Percentiles rank a stretch among this genome's conserved stretches.
Evolutionary conservation across 345 rosid species (phyloP).

Genomic region (Erysimum cheiranthoides): DNA sequence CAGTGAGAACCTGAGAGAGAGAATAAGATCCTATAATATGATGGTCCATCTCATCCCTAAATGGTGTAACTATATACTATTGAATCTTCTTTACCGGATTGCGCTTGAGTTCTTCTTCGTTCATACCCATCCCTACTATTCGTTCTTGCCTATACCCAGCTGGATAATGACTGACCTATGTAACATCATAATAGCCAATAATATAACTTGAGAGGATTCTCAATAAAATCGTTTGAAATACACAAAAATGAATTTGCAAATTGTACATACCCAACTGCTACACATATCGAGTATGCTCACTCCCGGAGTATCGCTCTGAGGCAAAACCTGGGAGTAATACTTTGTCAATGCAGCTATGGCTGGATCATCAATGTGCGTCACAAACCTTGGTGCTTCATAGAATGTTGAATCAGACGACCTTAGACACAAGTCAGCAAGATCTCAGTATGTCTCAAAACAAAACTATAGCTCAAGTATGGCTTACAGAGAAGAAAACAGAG

Average conservation of each 20-base stretch:
- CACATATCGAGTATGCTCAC: constrained; percentile 88
- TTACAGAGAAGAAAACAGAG: constrained; percentile 22
- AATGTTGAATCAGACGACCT: constrained; percentile 80
- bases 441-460: neutral
- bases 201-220: constrained; percentile 8
- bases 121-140: constrained; percentile 84
- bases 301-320: constrained; percentile 80
- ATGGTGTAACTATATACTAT: neutral
- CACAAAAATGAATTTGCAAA: neutral
- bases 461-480: neutral
- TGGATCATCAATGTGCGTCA: constrained; percentile 90
- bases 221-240: neutral
- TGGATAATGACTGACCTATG: constrained; percentile 91
- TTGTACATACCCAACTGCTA: constrained; percentile 87
- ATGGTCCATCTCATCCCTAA: constrained; percentile 24
- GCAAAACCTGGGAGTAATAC: constrained; percentile 77
- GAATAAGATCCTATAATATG: neutral
- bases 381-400: constrained; percentile 86
- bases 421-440: constrained; percentile 15
- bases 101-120: constrained; percentile 80
- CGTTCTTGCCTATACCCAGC: constrained; percentile 85
- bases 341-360: constrained; percentile 88
- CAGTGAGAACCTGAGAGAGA: constrained; percentile 66
- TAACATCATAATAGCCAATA: constrained; percentile 30
- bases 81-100: constrained; percentile 59